Percentiles rank a stretch among this genome's conserved stretches.
phyloP scores from a whole-genome alignment of 2,329 filamentous ascomycete genomes.

The Hypoxylon sp. region DNA sequence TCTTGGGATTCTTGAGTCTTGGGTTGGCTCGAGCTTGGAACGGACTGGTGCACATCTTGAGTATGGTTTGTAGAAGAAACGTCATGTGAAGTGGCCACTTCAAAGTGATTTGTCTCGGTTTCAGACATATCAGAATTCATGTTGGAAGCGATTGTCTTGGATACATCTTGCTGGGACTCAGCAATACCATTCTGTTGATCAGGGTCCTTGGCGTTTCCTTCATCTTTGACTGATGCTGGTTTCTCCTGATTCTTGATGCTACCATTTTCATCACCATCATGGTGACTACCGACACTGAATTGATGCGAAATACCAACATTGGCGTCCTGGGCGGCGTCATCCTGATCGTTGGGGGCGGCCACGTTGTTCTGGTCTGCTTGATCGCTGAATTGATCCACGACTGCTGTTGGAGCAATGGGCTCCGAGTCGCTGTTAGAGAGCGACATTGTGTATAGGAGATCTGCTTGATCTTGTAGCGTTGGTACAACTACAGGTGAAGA shows the following conservation, averaged over 20 bases:
- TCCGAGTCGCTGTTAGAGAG: slow-evolving; percentile 50
- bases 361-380: slow-evolving; percentile 25
- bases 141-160: slow-evolving; percentile 55
- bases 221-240: slow-evolving; percentile 54
- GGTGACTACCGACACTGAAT: slow-evolving; percentile 51
- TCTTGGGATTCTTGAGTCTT: slow-evolving; percentile 42
- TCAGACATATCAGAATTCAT: slow-evolving; percentile 43
- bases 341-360: slow-evolving; percentile 10
- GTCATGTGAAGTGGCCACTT: slow-evolving; percentile 41
- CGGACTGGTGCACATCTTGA: slow-evolving; percentile 50
- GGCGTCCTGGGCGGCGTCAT: slow-evolving; percentile 13
- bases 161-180: slow-evolving; percentile 60
- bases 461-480: slow-evolving; percentile 67
- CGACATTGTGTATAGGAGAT: slow-evolving; percentile 64
- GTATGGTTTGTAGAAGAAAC: slow-evolving; percentile 30
- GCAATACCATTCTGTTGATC: slow-evolving; percentile 60
- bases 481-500: slow-evolving; percentile 65
- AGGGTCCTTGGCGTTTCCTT: slow-evolving; percentile 67
- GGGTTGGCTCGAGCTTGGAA: slow-evolving; percentile 47
- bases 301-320: slow-evolving; percentile 8
- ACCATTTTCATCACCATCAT: slow-evolving; percentile 45
- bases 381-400: neutral
- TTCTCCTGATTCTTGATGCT: slow-evolving; percentile 48
- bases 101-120: slow-evolving; percentile 38
- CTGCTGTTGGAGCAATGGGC: slow-evolving; percentile 29